phyloP scores from a whole-genome alignment of 805 yeast species.

The Ogataea chonburiensis region DNA sequence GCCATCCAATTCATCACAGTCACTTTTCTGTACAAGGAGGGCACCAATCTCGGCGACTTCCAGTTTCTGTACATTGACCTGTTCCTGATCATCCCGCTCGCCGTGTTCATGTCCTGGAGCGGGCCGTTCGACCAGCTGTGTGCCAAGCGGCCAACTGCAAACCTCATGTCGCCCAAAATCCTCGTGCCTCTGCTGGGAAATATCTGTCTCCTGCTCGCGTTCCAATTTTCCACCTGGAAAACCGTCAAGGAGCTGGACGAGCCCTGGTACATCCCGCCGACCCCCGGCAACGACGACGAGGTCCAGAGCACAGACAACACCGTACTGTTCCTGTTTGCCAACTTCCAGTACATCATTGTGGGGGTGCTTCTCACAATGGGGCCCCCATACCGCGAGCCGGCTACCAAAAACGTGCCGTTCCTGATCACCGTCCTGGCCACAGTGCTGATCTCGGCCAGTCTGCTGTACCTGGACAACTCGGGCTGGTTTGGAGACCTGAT shows the following conservation, averaged over 20 bases:
- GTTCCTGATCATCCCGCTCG: slow-evolving; percentile 87
- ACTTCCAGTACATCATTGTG: slow-evolving; percentile 83
- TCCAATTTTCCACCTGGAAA: slow-evolving; percentile 72
- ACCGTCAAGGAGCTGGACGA: slow-evolving; percentile 43
- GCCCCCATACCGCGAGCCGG: slow-evolving; percentile 86
- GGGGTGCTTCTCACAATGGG: slow-evolving; percentile 89
- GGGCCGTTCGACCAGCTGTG: slow-evolving; percentile 63
- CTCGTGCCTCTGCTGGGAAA: slow-evolving; percentile 80
- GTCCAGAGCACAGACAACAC: slow-evolving; percentile 91
- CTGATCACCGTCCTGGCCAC: slow-evolving; percentile 58
- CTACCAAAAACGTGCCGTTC: slow-evolving; percentile 67
- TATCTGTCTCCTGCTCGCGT: slow-evolving; percentile 57
- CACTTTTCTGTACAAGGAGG: slow-evolving; percentile 78
- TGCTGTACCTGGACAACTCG: slow-evolving; percentile 55
- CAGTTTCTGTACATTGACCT: slow-evolving; percentile 94
- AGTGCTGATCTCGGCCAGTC: slow-evolving; percentile 43
- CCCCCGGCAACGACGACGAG: slow-evolving; percentile 77
- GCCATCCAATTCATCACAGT: slow-evolving; percentile 94
- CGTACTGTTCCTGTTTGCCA: slow-evolving; percentile 72
- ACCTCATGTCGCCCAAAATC: slow-evolving; percentile 85
- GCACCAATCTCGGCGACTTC: slow-evolving; percentile 93
- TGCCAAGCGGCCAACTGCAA: slow-evolving; percentile 87
- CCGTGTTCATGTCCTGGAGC: slow-evolving; percentile 98
- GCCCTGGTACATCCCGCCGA: slow-evolving; percentile 78
- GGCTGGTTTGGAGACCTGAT: slow-evolving; percentile 63